Percentiles rank a stretch among this genome's conserved stretches.
Conservation (phyloP, 2,329 filamentous ascomycete genomes). For the Aspergillus intermedius region DNA sequence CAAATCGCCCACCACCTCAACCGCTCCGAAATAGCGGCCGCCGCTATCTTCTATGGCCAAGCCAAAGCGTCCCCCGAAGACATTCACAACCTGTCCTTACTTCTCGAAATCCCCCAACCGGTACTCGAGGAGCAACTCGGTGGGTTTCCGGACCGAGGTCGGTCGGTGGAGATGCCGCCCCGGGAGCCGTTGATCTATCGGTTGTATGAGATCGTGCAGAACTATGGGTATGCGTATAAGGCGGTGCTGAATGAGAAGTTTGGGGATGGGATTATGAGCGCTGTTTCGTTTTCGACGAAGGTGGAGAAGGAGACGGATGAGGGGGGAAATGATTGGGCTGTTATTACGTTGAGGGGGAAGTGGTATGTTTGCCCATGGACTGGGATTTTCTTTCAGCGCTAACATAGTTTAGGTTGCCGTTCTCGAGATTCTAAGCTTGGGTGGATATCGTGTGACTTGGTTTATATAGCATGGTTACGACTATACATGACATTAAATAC, state of each 20-base stretch:
- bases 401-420: conserved; percentile 36
- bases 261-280: conserved; percentile 92
- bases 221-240: conserved; percentile 95
- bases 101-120: conserved; percentile 56
- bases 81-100: conserved; percentile 56
- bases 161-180: conserved; percentile 73
- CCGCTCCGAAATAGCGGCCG: conserved; percentile 75
- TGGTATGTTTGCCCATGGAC: conserved; percentile 51
- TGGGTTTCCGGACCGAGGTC: conserved; percentile 74
- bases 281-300: conserved; percentile 82
- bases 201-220: conserved; percentile 90
- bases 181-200: conserved; percentile 83
- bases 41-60: conserved; percentile 87
- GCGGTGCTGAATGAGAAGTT: conserved; percentile 94
- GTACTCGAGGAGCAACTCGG: conserved; percentile 57
- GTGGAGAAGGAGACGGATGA: conserved; percentile 91
- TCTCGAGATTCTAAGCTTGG: conserved; percentile 35
- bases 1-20: conserved; percentile 65
- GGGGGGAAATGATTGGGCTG: conserved; percentile 72
- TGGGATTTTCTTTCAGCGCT: conserved; percentile 4
- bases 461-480: not conserved
- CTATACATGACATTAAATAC: not conserved
- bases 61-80: conserved; percentile 67
- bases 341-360: conserved; percentile 77
- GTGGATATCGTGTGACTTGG: not conserved